These are phyloP conservation scores for Pyrrhoderma lamaoense DNA, from an alignment of 1,284 basidiomycete genomes.

Conservation along the genomic window DNA sequence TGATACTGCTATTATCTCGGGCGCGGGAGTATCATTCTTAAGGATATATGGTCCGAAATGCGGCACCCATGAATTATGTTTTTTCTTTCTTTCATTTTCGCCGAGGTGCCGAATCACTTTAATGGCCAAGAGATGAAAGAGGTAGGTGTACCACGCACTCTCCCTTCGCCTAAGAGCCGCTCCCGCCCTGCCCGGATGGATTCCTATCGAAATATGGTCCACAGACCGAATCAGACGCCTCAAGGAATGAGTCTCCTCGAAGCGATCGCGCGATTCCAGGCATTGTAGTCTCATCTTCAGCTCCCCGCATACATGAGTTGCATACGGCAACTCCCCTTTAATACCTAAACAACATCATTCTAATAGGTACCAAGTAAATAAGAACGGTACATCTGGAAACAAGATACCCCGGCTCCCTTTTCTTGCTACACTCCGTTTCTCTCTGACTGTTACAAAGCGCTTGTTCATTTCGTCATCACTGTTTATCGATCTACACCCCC, in stretches of 20 bases:
- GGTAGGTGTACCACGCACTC: not conserved
- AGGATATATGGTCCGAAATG: not conserved
- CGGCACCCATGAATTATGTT: not conserved
- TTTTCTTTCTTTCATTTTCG: not conserved
- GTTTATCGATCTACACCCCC: too few species aligned
- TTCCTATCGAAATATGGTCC: conserved; percentile 12
- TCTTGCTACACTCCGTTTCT: too few species aligned
- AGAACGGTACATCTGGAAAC: too few species aligned
- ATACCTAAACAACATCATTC: not conserved
- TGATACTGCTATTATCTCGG: too few species aligned
- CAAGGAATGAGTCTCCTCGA: not conserved
- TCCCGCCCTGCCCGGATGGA: not conserved
- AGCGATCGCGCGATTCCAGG: conserved; percentile 7
- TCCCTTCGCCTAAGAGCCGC: conserved; percentile 7
- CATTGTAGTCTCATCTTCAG: not conserved
- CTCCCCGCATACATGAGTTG: conserved; percentile 2
- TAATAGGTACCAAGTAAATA: not conserved
- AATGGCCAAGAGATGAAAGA: conserved; percentile 7
- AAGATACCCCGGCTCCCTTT: too few species aligned
- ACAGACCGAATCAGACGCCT: too few species aligned
- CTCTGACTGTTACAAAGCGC: too few species aligned
- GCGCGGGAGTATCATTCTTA: too few species aligned
- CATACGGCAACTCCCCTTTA: conserved; percentile 8
- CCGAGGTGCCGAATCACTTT: conserved; percentile 6
- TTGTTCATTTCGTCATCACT: too few species aligned